Evolutionary conservation across 345 rosid species (phyloP).

Genomic region (Lepidium sativum): DNA sequence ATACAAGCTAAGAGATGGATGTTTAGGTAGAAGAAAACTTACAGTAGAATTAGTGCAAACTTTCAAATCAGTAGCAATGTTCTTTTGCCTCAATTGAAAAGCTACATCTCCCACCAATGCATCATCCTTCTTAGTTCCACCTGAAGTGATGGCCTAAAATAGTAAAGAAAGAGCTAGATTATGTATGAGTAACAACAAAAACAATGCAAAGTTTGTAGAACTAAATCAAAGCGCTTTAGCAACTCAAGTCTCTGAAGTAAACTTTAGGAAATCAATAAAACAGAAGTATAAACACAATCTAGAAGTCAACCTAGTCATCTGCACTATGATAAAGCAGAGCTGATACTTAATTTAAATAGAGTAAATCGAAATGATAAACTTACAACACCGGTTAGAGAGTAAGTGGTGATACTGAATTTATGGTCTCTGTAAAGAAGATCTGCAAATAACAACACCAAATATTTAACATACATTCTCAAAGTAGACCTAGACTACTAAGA

Average conservation of each 20-base stretch:
- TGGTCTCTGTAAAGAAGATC: constrained; percentile 92
- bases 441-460: constrained; percentile 14
- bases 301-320: neutral
- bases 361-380: constrained; percentile 22
- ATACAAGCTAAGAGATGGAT: neutral
- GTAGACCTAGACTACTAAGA: neutral
- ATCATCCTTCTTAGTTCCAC: constrained; percentile 75
- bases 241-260: neutral
- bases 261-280: neutral
- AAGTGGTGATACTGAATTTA: constrained; percentile 76
- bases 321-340: neutral
- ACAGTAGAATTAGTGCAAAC: constrained; percentile 74
- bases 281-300: neutral
- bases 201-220: neutral
- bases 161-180: neutral
- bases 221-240: neutral
- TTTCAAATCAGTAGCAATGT: constrained; percentile 72
- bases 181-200: neutral
- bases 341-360: neutral
- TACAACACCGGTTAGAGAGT: constrained; percentile 67
- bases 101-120: constrained; percentile 67
- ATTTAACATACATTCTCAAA: neutral
- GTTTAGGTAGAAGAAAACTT: constrained; percentile 9
- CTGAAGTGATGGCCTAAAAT: constrained; percentile 61
- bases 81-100: constrained; percentile 76